Conservation (phyloP, 1,284 basidiomycete species). For the Peniophora sp. region DNA sequence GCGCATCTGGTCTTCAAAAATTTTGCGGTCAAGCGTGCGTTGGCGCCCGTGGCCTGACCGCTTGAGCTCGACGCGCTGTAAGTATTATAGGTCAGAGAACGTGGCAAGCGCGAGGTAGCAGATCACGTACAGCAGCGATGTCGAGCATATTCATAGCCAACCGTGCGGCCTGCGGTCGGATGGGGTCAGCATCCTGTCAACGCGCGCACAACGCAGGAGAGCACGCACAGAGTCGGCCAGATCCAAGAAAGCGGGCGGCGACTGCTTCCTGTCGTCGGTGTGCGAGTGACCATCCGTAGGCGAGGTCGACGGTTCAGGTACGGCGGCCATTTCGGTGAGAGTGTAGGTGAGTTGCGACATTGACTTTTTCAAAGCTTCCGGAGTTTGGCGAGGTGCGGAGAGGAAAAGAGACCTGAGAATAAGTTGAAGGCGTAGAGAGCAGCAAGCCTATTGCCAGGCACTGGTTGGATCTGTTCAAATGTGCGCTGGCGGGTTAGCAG, state of each 20-base stretch:
- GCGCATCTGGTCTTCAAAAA: slow-evolving; percentile 93
- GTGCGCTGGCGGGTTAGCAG: slow-evolving; percentile 1
- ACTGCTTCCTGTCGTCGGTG: slow-evolving; percentile 68
- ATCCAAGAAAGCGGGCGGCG: slow-evolving; percentile 83
- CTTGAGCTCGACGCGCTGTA: slow-evolving; percentile 82
- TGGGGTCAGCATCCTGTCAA: slow-evolving; percentile 5
- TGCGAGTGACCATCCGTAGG: slow-evolving; percentile 61
- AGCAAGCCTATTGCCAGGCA: slow-evolving; percentile 55
- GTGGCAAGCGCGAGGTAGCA: too few relatives aligned
- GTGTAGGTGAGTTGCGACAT: slow-evolving; percentile 37
- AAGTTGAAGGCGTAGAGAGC: slow-evolving; percentile 38
- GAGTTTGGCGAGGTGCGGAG: neutral
- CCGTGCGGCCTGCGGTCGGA: slow-evolving; percentile 55
- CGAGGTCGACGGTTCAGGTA: slow-evolving; percentile 56
- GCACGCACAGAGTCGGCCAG: slow-evolving; percentile 82
- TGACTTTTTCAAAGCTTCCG: slow-evolving; percentile 28
- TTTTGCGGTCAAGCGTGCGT: slow-evolving; percentile 74
- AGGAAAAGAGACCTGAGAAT: slow-evolving; percentile 20
- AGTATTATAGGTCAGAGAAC: neutral
- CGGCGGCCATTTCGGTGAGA: slow-evolving; percentile 58
- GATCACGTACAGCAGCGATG: slow-evolving; percentile 61
- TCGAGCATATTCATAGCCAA: slow-evolving; percentile 77
- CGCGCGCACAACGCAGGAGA: slow-evolving; percentile 1
- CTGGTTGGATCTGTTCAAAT: slow-evolving; percentile 34
- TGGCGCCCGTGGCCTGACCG: slow-evolving; percentile 86